Base-by-base conservation (phyloP, 2,329 filamentous ascomycete species). In the Bisporella sp. region DNA sequence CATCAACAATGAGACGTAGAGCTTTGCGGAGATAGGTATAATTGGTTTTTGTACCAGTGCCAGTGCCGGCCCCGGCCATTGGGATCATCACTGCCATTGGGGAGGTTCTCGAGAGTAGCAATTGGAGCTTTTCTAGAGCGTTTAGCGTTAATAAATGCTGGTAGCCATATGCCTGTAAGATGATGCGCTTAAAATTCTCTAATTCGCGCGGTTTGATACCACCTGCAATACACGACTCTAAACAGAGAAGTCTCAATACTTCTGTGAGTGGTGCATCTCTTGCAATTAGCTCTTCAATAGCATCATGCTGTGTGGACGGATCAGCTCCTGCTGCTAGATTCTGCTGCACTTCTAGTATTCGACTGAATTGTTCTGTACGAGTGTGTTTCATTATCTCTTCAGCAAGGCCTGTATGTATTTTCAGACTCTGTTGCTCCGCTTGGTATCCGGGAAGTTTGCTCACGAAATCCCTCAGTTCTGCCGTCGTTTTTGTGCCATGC, bases 341-440 rank as follows among this genome's bases (percentile, higher is more conserved):
- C 66, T 99, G 93, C 65, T 99, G 93, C 4, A 97, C 87, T 70
- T 97, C 93, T 1, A 99, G 75, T 39, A 90, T 74, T 54, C 88
- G 86, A 57, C 85, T 88, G 72, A 99, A 99, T 51, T 87, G 80
- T 62, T 97, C 92, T 13, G 89, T 87, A 46, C 88, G 81, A 1
- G 93, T 99, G 61, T 90, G 82, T 64, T 95, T 93, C 75, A 95
- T 91, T 48, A 99, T 93, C 58, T 96, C 92, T 69, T 97, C 93
- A 1, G 91, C 90, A 42, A 99, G 77, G 6, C 87, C 87, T 1
- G 91, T 96, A 64, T 99, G 93, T 31, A 92, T 81, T 56, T 93
- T 90, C n/a, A 96, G 73, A 62, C 88, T 95, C 59, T 92, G 85
- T 62, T 96, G 90, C 66, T 99, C 93, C 44, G 90, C 85, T 69